A percentile compares a stretch with the other conserved stretches of the same genome.
These are phyloP conservation scores for Chytridiales sp. DNA, from an alignment of 371 early-diverging fungal genomes.

Conservation along the genomic window DNA sequence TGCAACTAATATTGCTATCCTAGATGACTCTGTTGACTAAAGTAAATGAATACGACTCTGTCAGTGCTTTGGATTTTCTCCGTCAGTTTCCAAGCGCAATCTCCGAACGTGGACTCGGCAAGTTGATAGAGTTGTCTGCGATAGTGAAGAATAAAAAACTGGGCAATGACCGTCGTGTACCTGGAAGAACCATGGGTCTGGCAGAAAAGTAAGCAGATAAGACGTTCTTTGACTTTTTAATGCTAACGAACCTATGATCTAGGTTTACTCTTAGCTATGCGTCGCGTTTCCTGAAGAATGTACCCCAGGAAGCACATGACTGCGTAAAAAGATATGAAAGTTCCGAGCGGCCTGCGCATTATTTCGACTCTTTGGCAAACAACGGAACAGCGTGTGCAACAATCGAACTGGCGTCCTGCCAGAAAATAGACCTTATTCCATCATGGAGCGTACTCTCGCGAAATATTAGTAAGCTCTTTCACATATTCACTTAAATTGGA, in stretches of 20 bases:
- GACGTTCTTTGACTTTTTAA: neutral
- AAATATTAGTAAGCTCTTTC: no score
- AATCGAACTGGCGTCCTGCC: no score
- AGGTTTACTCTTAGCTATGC: conserved; percentile 16
- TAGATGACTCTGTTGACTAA: conserved; percentile 11
- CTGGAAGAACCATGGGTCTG: conserved; percentile 11
- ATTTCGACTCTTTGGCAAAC: no score
- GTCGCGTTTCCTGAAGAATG: no score
- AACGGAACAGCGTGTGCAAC: conserved; percentile 13
- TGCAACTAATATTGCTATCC: neutral
- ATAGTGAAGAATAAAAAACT: conserved; percentile 12
- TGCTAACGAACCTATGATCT: neutral
- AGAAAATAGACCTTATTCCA: no score
- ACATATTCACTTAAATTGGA: no score
- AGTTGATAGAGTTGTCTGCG: neutral
- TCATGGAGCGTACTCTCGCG: no score
- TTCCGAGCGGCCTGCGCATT: no score
- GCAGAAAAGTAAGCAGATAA: conserved; percentile 8
- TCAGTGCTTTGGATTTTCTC: conserved; percentile 12
- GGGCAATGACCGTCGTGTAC: conserved; percentile 12
- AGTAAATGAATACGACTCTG: conserved; percentile 3
- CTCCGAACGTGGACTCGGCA: neutral
- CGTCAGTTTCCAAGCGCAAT: conserved; percentile 8
- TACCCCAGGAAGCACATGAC: no score
- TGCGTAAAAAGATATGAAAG: no score